Percentiles rank a stretch among this genome's conserved stretches.
phyloP scores from a whole-genome alignment of 345 rosid genomes.

The Syzygium oleosum region DNA sequence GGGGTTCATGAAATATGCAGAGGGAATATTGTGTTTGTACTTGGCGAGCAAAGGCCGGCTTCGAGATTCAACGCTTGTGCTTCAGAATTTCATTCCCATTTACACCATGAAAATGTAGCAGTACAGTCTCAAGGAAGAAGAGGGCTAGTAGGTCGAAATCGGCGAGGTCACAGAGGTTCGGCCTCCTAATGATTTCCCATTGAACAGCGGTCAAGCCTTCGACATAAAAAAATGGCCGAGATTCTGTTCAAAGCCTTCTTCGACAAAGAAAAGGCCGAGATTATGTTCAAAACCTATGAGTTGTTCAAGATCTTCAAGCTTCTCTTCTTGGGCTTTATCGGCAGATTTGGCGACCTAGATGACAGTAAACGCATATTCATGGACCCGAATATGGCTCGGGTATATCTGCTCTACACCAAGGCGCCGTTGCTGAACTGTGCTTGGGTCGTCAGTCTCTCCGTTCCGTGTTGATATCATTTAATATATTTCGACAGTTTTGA shows the following conservation, averaged over 20 bases:
- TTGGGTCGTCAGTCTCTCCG: too few species aligned
- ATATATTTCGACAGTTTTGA: too few species aligned
- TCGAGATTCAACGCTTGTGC: conserved; percentile 12
- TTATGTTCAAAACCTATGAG: not conserved
- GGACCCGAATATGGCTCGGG: too few species aligned
- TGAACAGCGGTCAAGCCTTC: not conserved
- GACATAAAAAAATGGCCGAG: not conserved
- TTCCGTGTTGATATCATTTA: too few species aligned
- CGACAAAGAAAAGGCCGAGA: not conserved
- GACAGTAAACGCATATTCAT: not conserved
- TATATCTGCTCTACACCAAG: too few species aligned
- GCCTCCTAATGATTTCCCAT: not conserved
- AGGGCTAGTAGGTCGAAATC: not conserved
- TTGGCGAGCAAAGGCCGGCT: conserved; percentile 28
- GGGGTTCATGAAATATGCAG: conserved; percentile 34
- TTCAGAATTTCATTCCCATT: conserved; percentile 14
- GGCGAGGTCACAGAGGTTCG: not conserved
- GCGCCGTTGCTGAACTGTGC: too few species aligned
- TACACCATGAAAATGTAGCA: conserved; percentile 8
- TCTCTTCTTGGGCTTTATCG: not conserved
- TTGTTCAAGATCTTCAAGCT: not conserved
- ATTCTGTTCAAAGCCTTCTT: not conserved
- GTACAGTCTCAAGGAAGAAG: not conserved
- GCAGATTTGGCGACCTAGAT: not conserved
- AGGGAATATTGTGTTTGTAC: conserved; percentile 29